phyloP scores from a whole-genome alignment of 1,284 basidiomycete species.

The Rhodotorula sp. region DNA sequence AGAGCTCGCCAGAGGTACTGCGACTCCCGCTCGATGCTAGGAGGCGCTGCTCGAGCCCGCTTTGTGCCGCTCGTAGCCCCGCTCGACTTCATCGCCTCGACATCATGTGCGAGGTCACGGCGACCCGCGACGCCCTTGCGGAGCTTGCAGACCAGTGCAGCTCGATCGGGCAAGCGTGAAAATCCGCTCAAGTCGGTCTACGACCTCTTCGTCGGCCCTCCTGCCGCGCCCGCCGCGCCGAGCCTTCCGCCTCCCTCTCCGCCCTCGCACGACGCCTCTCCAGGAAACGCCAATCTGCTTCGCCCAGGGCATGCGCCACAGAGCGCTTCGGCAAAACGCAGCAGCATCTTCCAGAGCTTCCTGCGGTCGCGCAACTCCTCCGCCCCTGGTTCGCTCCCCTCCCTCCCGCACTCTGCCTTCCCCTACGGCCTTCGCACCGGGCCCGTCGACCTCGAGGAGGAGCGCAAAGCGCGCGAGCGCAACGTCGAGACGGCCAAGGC shows the following conservation, averaged over 20 bases:
- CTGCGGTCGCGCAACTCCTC: background rate
- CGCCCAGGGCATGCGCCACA: background rate
- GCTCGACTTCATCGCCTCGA: too few relatives aligned
- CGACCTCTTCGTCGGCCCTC: constrained; percentile 10
- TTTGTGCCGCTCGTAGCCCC: too few relatives aligned
- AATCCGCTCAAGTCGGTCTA: background rate
- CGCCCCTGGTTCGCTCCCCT: background rate
- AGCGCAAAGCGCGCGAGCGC: constrained; percentile 14
- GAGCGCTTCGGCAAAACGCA: too few relatives aligned
- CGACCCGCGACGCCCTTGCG: background rate
- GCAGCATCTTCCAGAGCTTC: background rate
- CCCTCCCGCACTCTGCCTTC: too few relatives aligned
- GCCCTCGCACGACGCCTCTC: background rate
- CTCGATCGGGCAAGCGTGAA: background rate
- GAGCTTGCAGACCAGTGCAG: background rate
- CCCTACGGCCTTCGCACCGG: too few relatives aligned
- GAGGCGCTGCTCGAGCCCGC: too few relatives aligned
- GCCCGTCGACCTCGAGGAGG: constrained; percentile 14
- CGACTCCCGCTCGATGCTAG: too few relatives aligned
- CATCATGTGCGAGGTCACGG: too few relatives aligned
- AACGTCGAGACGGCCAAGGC: constrained; percentile 33
- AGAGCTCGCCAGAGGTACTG: too few relatives aligned
- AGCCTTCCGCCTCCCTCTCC: background rate
- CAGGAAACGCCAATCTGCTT: background rate
- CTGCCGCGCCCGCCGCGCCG: background rate